phyloP scores from a whole-genome alignment of 2,329 filamentous ascomycete genomes.

The Colletotrichum chlorophyti region DNA sequence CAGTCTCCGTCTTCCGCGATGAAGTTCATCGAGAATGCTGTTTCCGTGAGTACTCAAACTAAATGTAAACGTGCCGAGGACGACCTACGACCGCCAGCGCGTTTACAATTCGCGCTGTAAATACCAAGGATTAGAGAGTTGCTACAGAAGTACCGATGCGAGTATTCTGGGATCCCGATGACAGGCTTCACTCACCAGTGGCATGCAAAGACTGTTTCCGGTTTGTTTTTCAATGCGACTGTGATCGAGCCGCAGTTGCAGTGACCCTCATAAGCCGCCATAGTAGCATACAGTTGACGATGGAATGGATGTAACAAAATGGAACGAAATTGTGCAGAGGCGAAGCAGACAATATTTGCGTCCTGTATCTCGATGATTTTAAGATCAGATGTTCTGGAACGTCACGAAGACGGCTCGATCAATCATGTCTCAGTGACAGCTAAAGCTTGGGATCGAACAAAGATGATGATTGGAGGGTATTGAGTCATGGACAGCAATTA shows the following conservation, averaged over 20 bases:
- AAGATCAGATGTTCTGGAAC: too few species aligned
- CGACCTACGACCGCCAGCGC: conserved; percentile 19
- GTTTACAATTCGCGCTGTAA: conserved; percentile 21
- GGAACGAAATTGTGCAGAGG: neutral
- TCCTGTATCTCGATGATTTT: too few species aligned
- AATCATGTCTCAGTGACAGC: too few species aligned
- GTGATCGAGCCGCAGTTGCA: conserved; percentile 22
- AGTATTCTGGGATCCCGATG: too few species aligned
- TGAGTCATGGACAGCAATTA: too few species aligned
- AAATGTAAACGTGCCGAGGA: accelerated
- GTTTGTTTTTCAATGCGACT: conserved; percentile 9
- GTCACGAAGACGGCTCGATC: too few species aligned
- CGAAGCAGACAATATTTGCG: too few species aligned
- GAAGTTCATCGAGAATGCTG: conserved; percentile 20
- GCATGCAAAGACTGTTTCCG: conserved; percentile 6
- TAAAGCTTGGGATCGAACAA: too few species aligned
- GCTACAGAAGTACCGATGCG: too few species aligned
- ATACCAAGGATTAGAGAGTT: neutral
- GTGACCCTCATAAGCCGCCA: conserved; percentile 12
- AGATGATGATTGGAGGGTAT: too few species aligned
- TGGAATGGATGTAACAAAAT: neutral
- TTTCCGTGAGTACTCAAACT: neutral
- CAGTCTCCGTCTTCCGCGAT: conserved; percentile 3
- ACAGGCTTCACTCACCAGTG: conserved; percentile 8
- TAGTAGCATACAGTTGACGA: neutral